Evolutionary conservation across 164 flowering plant species (phyloP).

Genomic region (Annona squamosa): DNA sequence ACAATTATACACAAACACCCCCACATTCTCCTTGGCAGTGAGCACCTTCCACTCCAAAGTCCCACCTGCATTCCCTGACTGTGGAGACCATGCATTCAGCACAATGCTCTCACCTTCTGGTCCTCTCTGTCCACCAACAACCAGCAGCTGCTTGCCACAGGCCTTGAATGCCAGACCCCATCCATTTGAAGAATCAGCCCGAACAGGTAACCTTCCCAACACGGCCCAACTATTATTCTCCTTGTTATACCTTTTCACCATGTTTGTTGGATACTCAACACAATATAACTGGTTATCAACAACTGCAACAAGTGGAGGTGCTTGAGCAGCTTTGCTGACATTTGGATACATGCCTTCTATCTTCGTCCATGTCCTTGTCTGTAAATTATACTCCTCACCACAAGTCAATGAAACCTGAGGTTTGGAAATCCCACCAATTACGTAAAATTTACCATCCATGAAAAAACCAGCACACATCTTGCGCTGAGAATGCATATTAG

Average conservation of each 20-base stretch:
- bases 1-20: constrained; percentile 35
- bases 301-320: constrained; percentile 38
- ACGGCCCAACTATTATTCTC: constrained; percentile 22
- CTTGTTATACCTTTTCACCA: constrained; percentile 35
- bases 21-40: constrained; percentile 21
- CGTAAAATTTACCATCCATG: constrained; percentile 38
- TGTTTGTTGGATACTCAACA: constrained; percentile 31
- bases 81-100: constrained; percentile 34
- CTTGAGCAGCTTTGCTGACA: constrained; percentile 9
- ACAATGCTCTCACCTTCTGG: constrained; percentile 25
- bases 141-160: constrained; percentile 29
- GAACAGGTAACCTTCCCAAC: constrained; percentile 30
- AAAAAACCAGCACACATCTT: constrained; percentile 34
- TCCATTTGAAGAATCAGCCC: constrained; percentile 31
- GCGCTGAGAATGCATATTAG: constrained; percentile 31
- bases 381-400: constrained; percentile 32
- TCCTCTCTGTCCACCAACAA: constrained; percentile 34
- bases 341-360: constrained; percentile 28
- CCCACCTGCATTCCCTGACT: constrained; percentile 19
- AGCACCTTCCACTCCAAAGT: constrained; percentile 29
- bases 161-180: constrained; percentile 43
- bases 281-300: constrained; percentile 34
- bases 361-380: constrained; percentile 30
- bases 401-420: constrained; percentile 21
- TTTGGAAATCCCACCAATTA: constrained; percentile 24